These are phyloP conservation scores for Dendrobium nobile DNA, from an alignment of 106 monocot species.

Conservation along the genomic window DNA sequence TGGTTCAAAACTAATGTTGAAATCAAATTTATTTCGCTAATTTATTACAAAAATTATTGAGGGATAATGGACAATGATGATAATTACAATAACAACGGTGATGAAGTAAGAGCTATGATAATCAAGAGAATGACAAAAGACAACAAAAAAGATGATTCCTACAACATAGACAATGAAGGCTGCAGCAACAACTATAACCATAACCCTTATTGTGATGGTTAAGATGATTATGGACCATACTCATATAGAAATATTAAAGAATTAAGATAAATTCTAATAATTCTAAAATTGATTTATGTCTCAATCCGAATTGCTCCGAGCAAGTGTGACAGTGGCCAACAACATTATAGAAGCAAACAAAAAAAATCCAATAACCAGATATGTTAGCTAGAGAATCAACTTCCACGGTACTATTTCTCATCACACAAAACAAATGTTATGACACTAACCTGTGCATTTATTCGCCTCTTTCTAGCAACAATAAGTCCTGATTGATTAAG, in stretches of 20 bases:
- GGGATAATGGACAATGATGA: background rate
- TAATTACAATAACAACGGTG: background rate
- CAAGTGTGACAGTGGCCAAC: background rate
- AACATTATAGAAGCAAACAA: background rate
- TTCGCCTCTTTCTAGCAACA: constrained; percentile 75
- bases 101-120: background rate
- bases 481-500: constrained; percentile 70
- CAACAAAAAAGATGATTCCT: background rate
- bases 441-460: constrained; percentile 78
- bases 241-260: background rate
- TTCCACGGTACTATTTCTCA: background rate
- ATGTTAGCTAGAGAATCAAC: background rate
- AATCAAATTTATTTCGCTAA: background rate
- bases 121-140: background rate
- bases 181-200: background rate
- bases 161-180: background rate
- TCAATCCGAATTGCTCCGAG: background rate
- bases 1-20: no score
- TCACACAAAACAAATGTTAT: background rate
- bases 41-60: background rate
- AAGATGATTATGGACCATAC: background rate
- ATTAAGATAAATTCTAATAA: no score
- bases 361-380: background rate
- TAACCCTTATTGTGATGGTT: no score
- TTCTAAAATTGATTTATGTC: no score